Evolutionary conservation across 306 rosid species (phyloP).

Genomic region (Begonia fuchsioides): DNA sequence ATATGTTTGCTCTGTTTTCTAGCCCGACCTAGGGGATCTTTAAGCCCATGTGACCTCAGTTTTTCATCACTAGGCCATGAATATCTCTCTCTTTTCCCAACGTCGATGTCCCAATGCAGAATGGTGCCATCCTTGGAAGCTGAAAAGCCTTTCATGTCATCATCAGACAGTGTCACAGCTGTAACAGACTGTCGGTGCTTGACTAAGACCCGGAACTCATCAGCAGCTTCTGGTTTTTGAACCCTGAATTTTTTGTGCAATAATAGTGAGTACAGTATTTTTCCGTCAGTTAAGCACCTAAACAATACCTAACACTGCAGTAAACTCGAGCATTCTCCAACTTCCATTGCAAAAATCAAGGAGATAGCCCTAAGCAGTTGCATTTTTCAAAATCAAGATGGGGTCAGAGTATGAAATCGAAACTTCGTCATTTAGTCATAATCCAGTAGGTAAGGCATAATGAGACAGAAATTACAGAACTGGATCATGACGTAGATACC

Average conservation of each 20-base stretch:
- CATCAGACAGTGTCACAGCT: slow-evolving; percentile 68
- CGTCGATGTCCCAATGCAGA: slow-evolving; percentile 76
- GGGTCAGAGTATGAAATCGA: no score
- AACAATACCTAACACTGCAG: no score
- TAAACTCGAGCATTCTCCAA: no score
- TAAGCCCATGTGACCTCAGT: slow-evolving; percentile 63
- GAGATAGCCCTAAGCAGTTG: no score
- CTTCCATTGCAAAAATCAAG: no score
- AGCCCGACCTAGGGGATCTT: slow-evolving; percentile 70
- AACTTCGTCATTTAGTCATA: no score
- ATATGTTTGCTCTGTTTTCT: slow-evolving; percentile 51
- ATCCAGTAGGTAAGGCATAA: no score
- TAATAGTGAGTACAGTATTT: background rate
- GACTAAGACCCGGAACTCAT: slow-evolving; percentile 45
- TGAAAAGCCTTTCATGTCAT: slow-evolving; percentile 75
- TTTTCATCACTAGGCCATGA: slow-evolving; percentile 60
- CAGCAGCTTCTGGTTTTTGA: slow-evolving; percentile 31
- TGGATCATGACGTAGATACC: no score
- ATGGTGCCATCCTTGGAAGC: slow-evolving; percentile 86
- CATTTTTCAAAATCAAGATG: no score
- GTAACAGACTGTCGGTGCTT: slow-evolving; percentile 73
- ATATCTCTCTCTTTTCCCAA: slow-evolving; percentile 66
- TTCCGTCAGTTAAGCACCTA: no score
- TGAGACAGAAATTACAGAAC: no score
- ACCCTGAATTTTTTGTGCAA: slow-evolving; percentile 31